Percentiles rank a stretch among this genome's conserved stretches.
These are phyloP conservation scores for Alternaria dauci DNA, from an alignment of 2,329 filamentous ascomycete species.

Conservation along the genomic window DNA sequence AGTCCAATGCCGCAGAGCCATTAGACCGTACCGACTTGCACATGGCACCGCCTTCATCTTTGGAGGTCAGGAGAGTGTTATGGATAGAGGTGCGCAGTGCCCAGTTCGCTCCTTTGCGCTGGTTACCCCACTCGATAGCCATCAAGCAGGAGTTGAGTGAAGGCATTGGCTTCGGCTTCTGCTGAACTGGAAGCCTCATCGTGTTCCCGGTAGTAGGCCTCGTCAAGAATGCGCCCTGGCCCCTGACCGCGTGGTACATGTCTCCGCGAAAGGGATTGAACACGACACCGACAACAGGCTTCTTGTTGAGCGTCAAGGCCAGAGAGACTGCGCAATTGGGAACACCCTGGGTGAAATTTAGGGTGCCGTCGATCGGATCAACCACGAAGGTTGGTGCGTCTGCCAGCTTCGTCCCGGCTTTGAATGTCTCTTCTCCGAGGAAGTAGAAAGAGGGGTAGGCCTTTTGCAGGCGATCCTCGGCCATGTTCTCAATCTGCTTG, in stretches of 20 bases:
- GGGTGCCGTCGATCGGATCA: conserved; percentile 52
- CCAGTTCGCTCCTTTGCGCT: conserved; percentile 51
- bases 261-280: conserved; percentile 48
- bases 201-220: conserved; percentile 25
- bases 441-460: conserved; percentile 58
- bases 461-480: conserved; percentile 53
- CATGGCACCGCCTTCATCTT: conserved; percentile 43
- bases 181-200: conserved; percentile 44
- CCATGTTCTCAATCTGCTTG: conserved; percentile 62
- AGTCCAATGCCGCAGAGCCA: conserved; percentile 50
- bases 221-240: conserved; percentile 42
- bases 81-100: conserved; percentile 41
- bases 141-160: conserved; percentile 46
- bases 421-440: conserved; percentile 50
- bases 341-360: conserved; percentile 52
- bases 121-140: conserved; percentile 50
- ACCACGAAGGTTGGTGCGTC: conserved; percentile 48
- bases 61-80: conserved; percentile 41
- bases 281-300: conserved; percentile 47
- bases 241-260: conserved; percentile 48
- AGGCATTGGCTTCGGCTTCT: conserved; percentile 32
- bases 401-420: conserved; percentile 40
- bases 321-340: conserved; percentile 49
- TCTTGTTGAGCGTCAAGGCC: conserved; percentile 42
- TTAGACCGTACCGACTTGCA: conserved; percentile 44